A percentile compares a stretch with the other conserved stretches of the same genome.
These are phyloP conservation scores for Cryptosporidium tyzzeri DNA, from an alignment of 169 alveolate genomes.

Conservation along the genomic window DNA sequence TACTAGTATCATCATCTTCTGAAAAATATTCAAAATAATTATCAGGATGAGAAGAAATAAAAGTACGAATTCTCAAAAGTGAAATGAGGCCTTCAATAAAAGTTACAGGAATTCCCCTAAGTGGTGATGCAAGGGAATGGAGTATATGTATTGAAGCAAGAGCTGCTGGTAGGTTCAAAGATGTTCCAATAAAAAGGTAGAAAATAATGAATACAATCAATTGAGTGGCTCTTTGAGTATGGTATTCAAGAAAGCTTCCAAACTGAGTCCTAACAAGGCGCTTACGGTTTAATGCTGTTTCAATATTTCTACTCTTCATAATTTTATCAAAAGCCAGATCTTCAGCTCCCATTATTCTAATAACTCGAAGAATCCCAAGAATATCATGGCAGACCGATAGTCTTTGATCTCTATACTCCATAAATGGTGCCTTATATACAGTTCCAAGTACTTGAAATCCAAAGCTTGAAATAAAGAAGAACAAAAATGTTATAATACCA, in stretches of 20 bases:
- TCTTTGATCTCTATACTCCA: constrained; percentile 51
- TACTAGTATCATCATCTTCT: constrained; percentile 46
- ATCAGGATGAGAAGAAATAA: constrained; percentile 34
- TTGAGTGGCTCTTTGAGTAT: constrained; percentile 58
- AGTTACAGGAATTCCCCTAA: constrained; percentile 71
- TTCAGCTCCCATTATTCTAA: constrained; percentile 71
- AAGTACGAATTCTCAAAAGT: constrained; percentile 37
- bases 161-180: constrained; percentile 29
- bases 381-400: constrained; percentile 64
- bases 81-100: constrained; percentile 72
- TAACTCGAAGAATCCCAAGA: constrained; percentile 43
- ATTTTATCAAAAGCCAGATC: constrained; percentile 19
- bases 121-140: constrained; percentile 66
- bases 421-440: constrained; percentile 62
- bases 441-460: constrained; percentile 59
- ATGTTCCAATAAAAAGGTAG: constrained; percentile 23
- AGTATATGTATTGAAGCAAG: constrained; percentile 68
- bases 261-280: constrained; percentile 70
- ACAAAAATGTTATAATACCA: constrained; percentile 41
- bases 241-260: constrained; percentile 69
- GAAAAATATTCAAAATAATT: background rate
- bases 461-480: constrained; percentile 47
- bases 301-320: constrained; percentile 24
- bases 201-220: constrained; percentile 58
- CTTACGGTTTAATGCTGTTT: constrained; percentile 22